Conservation (phyloP, 2,329 filamentous ascomycete species). For the Alternaria sp. region DNA sequence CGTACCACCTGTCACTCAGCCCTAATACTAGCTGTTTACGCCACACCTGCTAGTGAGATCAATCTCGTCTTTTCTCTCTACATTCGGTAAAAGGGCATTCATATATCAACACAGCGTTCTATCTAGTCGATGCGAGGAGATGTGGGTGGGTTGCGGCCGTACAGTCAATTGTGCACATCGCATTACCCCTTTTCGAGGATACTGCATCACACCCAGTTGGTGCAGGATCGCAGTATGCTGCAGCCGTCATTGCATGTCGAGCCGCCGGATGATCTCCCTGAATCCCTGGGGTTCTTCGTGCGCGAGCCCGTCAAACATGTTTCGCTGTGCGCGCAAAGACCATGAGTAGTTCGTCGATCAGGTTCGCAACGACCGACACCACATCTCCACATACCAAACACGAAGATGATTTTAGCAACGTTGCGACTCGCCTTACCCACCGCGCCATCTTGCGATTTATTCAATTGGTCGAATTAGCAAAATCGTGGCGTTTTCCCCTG, state of each 20-base stretch:
- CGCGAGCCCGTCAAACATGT: not conserved
- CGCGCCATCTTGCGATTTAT: not conserved
- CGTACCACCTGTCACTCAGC: not conserved
- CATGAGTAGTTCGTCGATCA: not conserved
- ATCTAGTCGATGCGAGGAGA: not conserved
- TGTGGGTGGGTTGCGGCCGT: not conserved
- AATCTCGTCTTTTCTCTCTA: not conserved
- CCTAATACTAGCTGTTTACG: not conserved
- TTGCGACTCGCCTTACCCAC: not conserved
- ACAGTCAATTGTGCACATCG: not conserved
- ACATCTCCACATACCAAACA: not conserved
- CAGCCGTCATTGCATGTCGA: not conserved
- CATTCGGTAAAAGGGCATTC: not conserved
- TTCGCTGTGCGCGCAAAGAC: not conserved
- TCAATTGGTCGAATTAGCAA: not conserved
- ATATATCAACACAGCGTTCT: not conserved
- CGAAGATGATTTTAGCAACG: not conserved
- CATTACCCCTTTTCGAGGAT: not conserved
- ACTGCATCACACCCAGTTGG: not conserved
- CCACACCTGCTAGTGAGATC: not conserved
- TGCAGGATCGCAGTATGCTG: not conserved
- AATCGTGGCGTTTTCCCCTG: not conserved
- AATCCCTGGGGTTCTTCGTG: not conserved
- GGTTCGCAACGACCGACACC: not conserved
- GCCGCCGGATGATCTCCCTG: not conserved